Evolutionary conservation across 2,329 filamentous ascomycete species (phyloP), one percentile per base, ranked within the genome.

Genomic region (Fusarium hainanense): DNA sequence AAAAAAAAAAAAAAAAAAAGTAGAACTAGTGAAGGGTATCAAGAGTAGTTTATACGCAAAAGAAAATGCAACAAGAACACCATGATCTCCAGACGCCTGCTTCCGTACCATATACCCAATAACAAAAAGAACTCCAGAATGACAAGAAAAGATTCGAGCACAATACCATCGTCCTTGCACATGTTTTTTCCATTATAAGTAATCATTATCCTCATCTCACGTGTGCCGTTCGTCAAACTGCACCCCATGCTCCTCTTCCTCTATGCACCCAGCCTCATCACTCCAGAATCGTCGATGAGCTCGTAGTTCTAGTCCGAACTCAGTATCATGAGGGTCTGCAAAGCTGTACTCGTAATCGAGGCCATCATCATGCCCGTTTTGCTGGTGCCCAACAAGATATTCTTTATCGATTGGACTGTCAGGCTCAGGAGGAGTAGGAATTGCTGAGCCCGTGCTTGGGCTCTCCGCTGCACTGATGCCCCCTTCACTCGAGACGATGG

Each of bases 401-500:
- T 74, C 71, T 61, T 68, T 72, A 11, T 77, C 77, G 20, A 73
- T 69, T 10, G 78, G 77, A 57, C 75, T 78, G 13, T 79, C 77
- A 43, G 76, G 70, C 47, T 83, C 81, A 16, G 77, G 77, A 7
- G 81, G 81, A 5, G 81, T 82, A 1, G 79, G 79, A 16, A 78
- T 58, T 6, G 77, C 77, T 48, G 79, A 78, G 16, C 76, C 78
- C 37, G 75, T 77, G 57, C 79, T 80, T 37, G 75, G 77, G n/a
- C 75, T 77, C 50, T 80, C 79, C 9, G 74, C 76, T 8, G 79
- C 79, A 54, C 80, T 82, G 23, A 77, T 68, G 7, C 77, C 78
- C 7, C 70, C 75, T 42, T 82, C 80, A 59, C 77, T 79, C 6
- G 81, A 82, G 20, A 78, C 73, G 8, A 75, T 72, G 9, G 77